Evolutionary conservation across 2,329 filamentous ascomycete genomes (phyloP), one percentile per base, ranked within the genome.

Genomic region (Fusarium aywerte): DNA sequence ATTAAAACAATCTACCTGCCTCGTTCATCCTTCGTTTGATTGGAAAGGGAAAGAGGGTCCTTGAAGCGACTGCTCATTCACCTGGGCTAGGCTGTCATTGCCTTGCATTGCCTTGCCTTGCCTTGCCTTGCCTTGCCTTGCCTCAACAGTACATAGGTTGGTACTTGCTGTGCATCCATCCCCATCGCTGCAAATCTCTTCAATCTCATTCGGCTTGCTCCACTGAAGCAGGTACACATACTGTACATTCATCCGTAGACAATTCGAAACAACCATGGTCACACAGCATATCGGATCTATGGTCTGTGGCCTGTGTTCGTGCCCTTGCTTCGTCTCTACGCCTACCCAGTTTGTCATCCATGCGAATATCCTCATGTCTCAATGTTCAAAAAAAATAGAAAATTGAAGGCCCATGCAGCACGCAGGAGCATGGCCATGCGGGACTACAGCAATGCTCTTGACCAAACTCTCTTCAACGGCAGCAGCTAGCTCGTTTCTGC

Each of bases 201-300:
- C 29, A 38, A 56, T 51, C 60, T 55, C 51, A 55, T 58, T 33
- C 38, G 47, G 12, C 35, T 36, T 59, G 53, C 65, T 68, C 65
- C 65, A 65, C 65, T 62, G 32, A 42, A 16, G 39, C 55, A 49
- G 39, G 49, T 32, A 57, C 45, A 33, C 27, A 61, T 36, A 38
- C 21, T 43, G 39, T 49, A 48, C 63, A 47, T 63, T 39, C 38
- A 42, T 48, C 58, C 51, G 48, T 32, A 38, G 57, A 44, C 47
- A 64, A 36, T 44, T 60, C 53, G 35, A 59, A 67, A 51, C 45
- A 64, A 55, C 40, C 65, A 43, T 49, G 49, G 59, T 53, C 60
- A 40, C 31, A 68, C 59, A 39, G 25, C 58, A 39, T 51, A 48
- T 45, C 39, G 49, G 49, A 60, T 54, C 27, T 39, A 21, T n/a